A percentile compares a stretch with the other conserved stretches of the same genome.
Conservation (phyloP, 192 early-diverging fungal genomes). For the Tieghemiomyces parasiticus region DNA sequence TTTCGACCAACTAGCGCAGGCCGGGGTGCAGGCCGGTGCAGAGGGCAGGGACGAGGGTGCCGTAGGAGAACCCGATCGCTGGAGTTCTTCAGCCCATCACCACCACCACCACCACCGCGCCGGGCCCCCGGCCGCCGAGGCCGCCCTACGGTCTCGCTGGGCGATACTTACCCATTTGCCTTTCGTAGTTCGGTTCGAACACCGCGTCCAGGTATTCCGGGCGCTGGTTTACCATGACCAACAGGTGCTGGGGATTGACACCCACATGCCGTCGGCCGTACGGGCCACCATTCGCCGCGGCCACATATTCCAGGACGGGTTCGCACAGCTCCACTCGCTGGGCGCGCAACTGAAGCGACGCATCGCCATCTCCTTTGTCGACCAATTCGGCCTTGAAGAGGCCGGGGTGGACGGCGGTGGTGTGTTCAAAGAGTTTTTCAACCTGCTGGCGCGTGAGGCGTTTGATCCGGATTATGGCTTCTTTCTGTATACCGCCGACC, state of each 20-base stretch:
- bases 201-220: slow-evolving; percentile 73
- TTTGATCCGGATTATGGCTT: slow-evolving; percentile 56
- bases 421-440: slow-evolving; percentile 96
- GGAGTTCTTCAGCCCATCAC: background rate
- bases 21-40: background rate
- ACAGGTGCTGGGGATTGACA: slow-evolving; percentile 14
- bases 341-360: slow-evolving; percentile 52
- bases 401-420: slow-evolving; percentile 95
- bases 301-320: slow-evolving; percentile 87
- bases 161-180: slow-evolving; percentile 66
- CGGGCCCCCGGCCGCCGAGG: background rate
- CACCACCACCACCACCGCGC: background rate
- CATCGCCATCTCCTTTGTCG: slow-evolving; percentile 75
- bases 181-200: slow-evolving; percentile 85
- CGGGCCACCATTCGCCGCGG: slow-evolving; percentile 50
- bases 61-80: background rate
- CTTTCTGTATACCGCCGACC: slow-evolving; percentile 47
- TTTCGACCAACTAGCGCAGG: background rate
- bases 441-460: slow-evolving; percentile 51
- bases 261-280: slow-evolving; percentile 12
- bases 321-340: slow-evolving; percentile 45
- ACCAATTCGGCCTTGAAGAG: slow-evolving; percentile 67
- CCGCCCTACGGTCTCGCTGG: background rate
- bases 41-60: background rate
- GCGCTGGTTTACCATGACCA: slow-evolving; percentile 59